phyloP scores from a whole-genome alignment of 768 basidiomycete species.

The Lentinula sp. region DNA sequence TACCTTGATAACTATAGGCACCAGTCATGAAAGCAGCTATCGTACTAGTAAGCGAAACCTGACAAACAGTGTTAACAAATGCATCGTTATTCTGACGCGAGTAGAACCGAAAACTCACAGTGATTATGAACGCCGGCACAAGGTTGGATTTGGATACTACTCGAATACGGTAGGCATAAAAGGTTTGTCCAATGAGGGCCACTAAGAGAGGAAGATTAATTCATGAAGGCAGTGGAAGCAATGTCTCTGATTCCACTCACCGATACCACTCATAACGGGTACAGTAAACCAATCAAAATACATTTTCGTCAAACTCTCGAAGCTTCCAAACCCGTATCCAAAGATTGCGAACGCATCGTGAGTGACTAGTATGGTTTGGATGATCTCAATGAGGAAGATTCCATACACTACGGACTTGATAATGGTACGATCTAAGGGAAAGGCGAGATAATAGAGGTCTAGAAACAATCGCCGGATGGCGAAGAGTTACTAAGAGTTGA shows the following conservation, averaged over 20 bases:
- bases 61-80: background rate
- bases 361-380: slow-evolving; percentile 1
- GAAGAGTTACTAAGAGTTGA: background rate
- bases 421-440: background rate
- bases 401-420: slow-evolving; percentile 1
- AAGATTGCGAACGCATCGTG: background rate
- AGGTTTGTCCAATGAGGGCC: background rate
- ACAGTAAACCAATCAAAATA: background rate
- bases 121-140: background rate
- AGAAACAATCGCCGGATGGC: background rate
- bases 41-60: background rate
- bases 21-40: background rate
- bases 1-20: background rate
- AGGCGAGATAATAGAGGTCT: slow-evolving; percentile 11
- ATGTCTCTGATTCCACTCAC: background rate
- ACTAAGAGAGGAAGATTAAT: background rate
- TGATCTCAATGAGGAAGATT: slow-evolving; percentile 3
- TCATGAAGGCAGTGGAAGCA: too few relatives aligned
- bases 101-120: background rate
- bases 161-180: background rate
- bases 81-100: background rate
- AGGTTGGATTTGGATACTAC: background rate
- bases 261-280: background rate
- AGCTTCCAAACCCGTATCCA: background rate
- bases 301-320: background rate